These are phyloP conservation scores for Paecilomyces fulvus DNA, from an alignment of 2,329 filamentous ascomycete genomes.

Conservation along the genomic window DNA sequence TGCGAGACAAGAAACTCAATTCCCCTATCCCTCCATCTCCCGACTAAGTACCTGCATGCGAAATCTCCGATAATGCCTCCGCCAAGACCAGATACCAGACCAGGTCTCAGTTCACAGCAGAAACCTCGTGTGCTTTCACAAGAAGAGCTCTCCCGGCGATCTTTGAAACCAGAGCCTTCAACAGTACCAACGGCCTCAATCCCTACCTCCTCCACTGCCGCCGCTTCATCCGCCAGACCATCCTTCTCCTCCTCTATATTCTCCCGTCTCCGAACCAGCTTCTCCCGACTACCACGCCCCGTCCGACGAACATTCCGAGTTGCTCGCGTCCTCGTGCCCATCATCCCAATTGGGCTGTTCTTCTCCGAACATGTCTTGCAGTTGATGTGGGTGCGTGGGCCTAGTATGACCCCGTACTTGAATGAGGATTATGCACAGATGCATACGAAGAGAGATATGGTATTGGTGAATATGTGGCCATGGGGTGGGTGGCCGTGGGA, in stretches of 20 bases:
- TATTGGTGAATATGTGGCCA: slow-evolving; percentile 35
- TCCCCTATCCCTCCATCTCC: background rate
- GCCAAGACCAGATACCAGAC: background rate
- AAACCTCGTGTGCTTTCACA: background rate
- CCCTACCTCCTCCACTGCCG: background rate
- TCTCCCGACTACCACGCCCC: slow-evolving; percentile 18
- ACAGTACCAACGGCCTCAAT: slow-evolving; percentile 1
- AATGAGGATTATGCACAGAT: slow-evolving; percentile 53
- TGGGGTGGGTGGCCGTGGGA: slow-evolving; percentile 37
- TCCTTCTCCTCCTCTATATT: slow-evolving; percentile 11
- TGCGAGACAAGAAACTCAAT: background rate
- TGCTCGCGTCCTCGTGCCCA: slow-evolving; percentile 21
- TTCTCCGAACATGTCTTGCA: slow-evolving; percentile 33
- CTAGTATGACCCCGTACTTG: slow-evolving; percentile 70
- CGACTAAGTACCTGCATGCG: too few species aligned
- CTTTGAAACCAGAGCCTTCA: slow-evolving; percentile 3
- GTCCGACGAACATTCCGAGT: slow-evolving; percentile 17
- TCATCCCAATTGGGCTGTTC: slow-evolving; percentile 31
- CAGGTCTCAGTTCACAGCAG: background rate
- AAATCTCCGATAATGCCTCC: background rate
- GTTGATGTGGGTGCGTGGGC: slow-evolving; percentile 36
- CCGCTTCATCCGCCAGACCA: background rate
- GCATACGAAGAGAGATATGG: slow-evolving; percentile 31
- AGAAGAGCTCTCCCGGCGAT: background rate
- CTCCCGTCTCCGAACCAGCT: slow-evolving; percentile 19